Percentiles rank a stretch among this genome's conserved stretches.
Conservation (phyloP, 495 filamentous ascomycete genomes). For the Terfezia boudieri region DNA sequence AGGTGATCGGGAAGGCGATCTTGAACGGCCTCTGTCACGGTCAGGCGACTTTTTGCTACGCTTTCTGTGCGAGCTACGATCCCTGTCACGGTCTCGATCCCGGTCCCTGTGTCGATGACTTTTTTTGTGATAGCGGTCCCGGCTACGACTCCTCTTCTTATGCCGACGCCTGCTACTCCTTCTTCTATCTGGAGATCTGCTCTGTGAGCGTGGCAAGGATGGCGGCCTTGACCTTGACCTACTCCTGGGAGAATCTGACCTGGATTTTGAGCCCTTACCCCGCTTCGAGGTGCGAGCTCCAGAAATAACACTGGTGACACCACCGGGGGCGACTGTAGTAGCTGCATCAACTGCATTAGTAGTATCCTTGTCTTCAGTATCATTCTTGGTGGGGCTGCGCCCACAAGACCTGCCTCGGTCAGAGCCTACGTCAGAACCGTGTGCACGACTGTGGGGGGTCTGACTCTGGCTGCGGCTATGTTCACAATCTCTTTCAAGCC, state of each 20-base stretch:
- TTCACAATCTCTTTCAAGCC: constrained; percentile 2
- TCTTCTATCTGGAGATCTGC: not conserved
- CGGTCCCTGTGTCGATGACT: not conserved
- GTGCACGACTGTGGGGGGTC: not conserved
- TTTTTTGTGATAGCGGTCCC: not conserved
- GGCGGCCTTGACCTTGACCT: not conserved
- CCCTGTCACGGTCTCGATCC: not conserved
- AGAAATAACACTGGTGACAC: not conserved
- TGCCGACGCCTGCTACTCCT: not conserved
- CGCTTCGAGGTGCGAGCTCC: not conserved
- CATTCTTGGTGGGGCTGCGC: not conserved
- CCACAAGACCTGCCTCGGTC: not conserved
- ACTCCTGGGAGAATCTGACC: not conserved
- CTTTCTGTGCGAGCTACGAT: not conserved
- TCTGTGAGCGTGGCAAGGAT: not conserved
- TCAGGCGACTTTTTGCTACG: not conserved
- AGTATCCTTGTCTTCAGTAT: not conserved
- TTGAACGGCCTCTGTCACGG: not conserved
- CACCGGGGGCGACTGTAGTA: not conserved
- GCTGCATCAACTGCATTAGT: not conserved
- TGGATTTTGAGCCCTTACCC: not conserved
- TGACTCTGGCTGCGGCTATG: not conserved
- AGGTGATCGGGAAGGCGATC: not conserved
- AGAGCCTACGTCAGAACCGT: not conserved
- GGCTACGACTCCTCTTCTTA: not conserved